phyloP scores from a whole-genome alignment of 257 asterid species.

The Hygrophila difformis region DNA sequence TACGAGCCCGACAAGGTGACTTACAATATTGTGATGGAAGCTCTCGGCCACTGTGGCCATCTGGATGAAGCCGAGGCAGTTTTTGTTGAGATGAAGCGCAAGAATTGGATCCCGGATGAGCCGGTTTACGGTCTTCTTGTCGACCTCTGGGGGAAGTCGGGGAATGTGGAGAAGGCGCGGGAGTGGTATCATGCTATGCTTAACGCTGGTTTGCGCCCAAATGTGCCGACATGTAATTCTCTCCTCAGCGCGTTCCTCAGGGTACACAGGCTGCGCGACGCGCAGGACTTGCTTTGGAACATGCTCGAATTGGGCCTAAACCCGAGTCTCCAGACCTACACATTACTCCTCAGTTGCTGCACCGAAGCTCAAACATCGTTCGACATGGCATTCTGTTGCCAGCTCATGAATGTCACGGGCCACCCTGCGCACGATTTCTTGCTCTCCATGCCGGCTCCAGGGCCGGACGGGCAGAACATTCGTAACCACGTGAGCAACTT shows the following conservation, averaged over 20 bases:
- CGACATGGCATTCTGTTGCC: slow-evolving; percentile 63
- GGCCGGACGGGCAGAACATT: slow-evolving; percentile 84
- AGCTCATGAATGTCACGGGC: slow-evolving; percentile 72
- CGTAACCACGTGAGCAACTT: slow-evolving; percentile 70
- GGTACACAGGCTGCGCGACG: slow-evolving; percentile 78
- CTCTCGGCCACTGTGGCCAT: slow-evolving; percentile 90
- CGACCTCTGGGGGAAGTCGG: slow-evolving; percentile 90
- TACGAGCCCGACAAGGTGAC: slow-evolving; percentile 92
- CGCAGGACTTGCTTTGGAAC: slow-evolving; percentile 66
- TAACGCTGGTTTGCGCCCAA: slow-evolving; percentile 67
- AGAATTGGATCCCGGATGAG: slow-evolving; percentile 96
- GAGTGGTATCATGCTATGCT: slow-evolving; percentile 88
- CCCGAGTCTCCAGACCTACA: slow-evolving; percentile 86
- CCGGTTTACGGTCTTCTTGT: slow-evolving; percentile 92
- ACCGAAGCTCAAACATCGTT: slow-evolving; percentile 73
- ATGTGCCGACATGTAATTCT: slow-evolving; percentile 93
- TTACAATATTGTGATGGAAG: slow-evolving; percentile 94
- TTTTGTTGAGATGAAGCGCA: slow-evolving; percentile 74
- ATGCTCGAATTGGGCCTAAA: slow-evolving; percentile 66
- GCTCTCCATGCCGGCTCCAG: slow-evolving; percentile 75
- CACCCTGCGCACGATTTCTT: slow-evolving; percentile 86
- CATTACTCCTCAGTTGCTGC: slow-evolving; percentile 84
- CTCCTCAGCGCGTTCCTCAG: slow-evolving; percentile 87
- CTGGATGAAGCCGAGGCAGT: slow-evolving; percentile 89
- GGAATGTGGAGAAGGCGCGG: slow-evolving; percentile 84